phyloP scores from a whole-genome alignment of 2,329 filamentous ascomycete genomes.

The Aspergillus candidus region DNA sequence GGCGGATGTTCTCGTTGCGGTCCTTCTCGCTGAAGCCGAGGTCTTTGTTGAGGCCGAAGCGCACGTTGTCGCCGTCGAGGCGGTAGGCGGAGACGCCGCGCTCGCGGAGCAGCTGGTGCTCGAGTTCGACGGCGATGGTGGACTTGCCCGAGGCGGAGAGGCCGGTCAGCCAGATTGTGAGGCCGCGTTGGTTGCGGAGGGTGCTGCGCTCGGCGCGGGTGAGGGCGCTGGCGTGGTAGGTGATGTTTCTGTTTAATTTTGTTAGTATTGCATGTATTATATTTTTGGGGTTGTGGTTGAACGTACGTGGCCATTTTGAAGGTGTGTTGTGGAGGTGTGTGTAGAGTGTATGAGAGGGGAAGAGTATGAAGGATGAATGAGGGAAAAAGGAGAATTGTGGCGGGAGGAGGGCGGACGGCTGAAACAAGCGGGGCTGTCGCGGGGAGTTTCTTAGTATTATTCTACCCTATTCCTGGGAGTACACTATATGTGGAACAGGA shows the following conservation, averaged over 20 bases:
- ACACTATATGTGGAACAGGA: no score
- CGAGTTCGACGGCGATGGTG: conserved; percentile 90
- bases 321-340: background rate
- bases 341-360: no score
- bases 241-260: conserved; percentile 37
- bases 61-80: conserved; percentile 96
- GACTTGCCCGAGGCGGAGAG: conserved; percentile 96
- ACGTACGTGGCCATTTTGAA: conserved; percentile 34
- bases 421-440: no score
- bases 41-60: conserved; percentile 97
- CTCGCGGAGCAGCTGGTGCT: conserved; percentile 75
- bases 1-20: conserved; percentile 94
- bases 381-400: no score
- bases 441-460: no score
- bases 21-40: conserved; percentile 89
- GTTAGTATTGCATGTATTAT: conserved; percentile 1
- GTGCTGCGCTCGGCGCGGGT: conserved; percentile 37
- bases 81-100: conserved; percentile 83
- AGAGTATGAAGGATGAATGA: no score
- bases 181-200: conserved; percentile 72
- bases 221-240: conserved; percentile 40
- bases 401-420: no score
- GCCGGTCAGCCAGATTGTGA: conserved; percentile 97
- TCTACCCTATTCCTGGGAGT: no score
- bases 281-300: conserved; percentile 5